phyloP scores from a whole-genome alignment of 129 eudicot genomes.

The Ambrosia artemisiifolia region DNA sequence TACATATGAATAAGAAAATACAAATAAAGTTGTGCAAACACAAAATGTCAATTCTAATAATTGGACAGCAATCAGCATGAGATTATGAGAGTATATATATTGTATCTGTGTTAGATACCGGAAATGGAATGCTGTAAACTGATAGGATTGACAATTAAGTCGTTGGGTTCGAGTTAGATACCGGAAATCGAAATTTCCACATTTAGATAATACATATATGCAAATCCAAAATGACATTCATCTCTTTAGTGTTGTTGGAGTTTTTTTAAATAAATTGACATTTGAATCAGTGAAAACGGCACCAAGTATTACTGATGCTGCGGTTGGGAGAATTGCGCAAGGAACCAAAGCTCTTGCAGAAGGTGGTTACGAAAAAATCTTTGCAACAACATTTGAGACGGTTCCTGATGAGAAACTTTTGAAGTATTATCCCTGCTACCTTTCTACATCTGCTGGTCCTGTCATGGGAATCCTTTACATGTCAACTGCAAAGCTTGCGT shows the following conservation, averaged over 20 bases:
- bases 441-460: constrained; percentile 96
- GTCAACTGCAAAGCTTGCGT: constrained; percentile 83
- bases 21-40: not conserved
- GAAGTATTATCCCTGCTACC: constrained; percentile 76
- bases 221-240: not conserved
- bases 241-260: not conserved
- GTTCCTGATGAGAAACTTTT: constrained; percentile 74
- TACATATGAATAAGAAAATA: not conserved
- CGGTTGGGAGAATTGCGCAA: constrained; percentile 90
- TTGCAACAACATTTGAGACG: constrained; percentile 77
- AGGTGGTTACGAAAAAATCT: constrained; percentile 94
- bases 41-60: not conserved
- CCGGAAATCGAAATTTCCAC: too few species aligned
- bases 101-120: not conserved
- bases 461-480: constrained; percentile 82
- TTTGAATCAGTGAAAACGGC: constrained; percentile 78
- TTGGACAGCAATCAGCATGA: not conserved
- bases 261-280: not conserved
- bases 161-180: too few species aligned
- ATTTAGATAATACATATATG: not conserved
- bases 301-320: constrained; percentile 88
- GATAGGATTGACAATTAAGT: too few species aligned
- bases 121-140: too few species aligned
- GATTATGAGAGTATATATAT: not conserved
- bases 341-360: constrained; percentile 84